These are phyloP conservation scores for Aspergillus indologenus DNA, from an alignment of 495 filamentous ascomycete species.

Conservation along the genomic window DNA sequence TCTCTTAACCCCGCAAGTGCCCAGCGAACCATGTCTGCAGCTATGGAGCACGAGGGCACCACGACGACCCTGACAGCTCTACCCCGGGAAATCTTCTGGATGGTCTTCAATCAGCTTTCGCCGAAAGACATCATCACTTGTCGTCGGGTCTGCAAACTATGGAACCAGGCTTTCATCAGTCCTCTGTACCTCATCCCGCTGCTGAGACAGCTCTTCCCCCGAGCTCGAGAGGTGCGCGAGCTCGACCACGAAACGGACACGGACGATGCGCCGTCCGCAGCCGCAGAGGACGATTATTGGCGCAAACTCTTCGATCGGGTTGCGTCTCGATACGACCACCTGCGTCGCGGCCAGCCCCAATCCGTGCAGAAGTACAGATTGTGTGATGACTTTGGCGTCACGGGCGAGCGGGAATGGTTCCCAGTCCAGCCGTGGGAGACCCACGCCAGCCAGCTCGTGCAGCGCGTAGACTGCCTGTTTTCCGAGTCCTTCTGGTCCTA, in stretches of 20 bases:
- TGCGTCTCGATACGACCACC: constrained; percentile 54
- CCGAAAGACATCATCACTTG: constrained; percentile 52
- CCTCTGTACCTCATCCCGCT: constrained; percentile 42
- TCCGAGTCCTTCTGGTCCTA: constrained; percentile 59
- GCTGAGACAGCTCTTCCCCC: constrained; percentile 51
- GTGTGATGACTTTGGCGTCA: constrained; percentile 34
- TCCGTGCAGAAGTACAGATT: constrained; percentile 45
- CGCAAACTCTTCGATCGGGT: constrained; percentile 50
- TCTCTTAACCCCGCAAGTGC: constrained; percentile 10
- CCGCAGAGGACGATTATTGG: constrained; percentile 28
- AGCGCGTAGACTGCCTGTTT: constrained; percentile 46
- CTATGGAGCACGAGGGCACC: constrained; percentile 5
- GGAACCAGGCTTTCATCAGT: constrained; percentile 54
- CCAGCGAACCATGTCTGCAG: constrained; percentile 2
- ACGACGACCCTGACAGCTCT: constrained; percentile 27
- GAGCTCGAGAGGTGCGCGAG: constrained; percentile 51
- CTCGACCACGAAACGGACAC: constrained; percentile 9
- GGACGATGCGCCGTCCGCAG: neutral
- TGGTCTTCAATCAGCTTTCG: constrained; percentile 39
- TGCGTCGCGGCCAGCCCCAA: constrained; percentile 48
- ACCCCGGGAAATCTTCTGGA: constrained; percentile 45
- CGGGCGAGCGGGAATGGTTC: constrained; percentile 40
- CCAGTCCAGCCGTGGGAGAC: constrained; percentile 56
- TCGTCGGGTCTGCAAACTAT: constrained; percentile 54
- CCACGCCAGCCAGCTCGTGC: constrained; percentile 43